Evolutionary conservation across 148 eudicot genomes (phyloP), one percentile per base, ranked within the genome.

Genomic region (Cornus controversa): DNA sequence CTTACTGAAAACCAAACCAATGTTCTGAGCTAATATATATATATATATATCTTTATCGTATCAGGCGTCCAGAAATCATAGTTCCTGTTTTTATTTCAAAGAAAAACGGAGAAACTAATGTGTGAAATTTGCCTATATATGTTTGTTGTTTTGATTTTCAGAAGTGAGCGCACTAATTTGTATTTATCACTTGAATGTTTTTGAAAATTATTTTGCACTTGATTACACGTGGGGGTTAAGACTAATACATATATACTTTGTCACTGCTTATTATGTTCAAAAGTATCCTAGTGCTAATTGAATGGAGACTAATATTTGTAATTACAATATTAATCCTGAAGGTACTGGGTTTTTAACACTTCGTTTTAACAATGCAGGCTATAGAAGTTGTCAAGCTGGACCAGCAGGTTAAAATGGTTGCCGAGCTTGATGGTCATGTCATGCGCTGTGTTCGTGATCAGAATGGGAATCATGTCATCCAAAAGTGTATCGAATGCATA

Each of bases 391-490:
- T 94, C 74, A 90, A 90, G 72, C 77, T 90, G 66, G 98, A 94
- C 72, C 96, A 90, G 76, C 91, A 94, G 83, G 88, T 84, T 74
- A 82, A 82, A 84, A 87, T 94, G 90, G 97, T 94, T 76, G 83
- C 80, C 37, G 98, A 94, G 85, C 90, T 94, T 54, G 98, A 94
- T 80, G 98, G 98, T 54, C 89, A 94, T 69, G 66, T 94, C 18
- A 87, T 90, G 91, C 91, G 93, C 69, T 94, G 98, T 84, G 94
- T 94, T 11, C 98, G 97, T 69, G 98, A 94, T 85, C 98, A 94
- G 80, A 94, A 94, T 79, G 98, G 98, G 50, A 94, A 94, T 78
- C 98, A 93, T 83, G 98, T 93, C 42, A 90, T 93, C 67, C 98
- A 93, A 73, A 93, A 93, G 85, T 94, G 98, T 81, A 94, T 94